Evolutionary conservation across 139 green algal species (phyloP), one percentile per base, ranked within the genome.

Genomic region (Medakamo hakoo): DNA sequence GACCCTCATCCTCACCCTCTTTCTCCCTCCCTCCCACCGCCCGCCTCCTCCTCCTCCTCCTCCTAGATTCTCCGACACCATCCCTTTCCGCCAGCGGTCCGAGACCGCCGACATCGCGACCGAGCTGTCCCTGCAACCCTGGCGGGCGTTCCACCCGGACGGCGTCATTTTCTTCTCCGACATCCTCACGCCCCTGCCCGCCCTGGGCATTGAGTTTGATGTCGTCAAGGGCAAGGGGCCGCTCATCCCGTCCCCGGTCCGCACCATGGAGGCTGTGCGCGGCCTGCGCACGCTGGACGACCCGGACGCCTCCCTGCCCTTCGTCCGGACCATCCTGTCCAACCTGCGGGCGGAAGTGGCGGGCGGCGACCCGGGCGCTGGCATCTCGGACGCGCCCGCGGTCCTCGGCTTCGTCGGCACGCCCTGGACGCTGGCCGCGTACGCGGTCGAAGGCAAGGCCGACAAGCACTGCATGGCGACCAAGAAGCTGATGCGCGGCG

Each of bases 121-220:
- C 25, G 89, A 91, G 80, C 76, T 99, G 25, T 95, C 86, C 4
- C 63, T 98, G 70, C 91, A 99, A 85, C 93, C 93, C 3, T 97
- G 82, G 82, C 67, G 80, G 20, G 84, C 91, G 1, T 99, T 97
- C 75, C 72, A 84, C 27, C 75, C 93, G 1, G 93, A 99, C 63
- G 93, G 87, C 55, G 92, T 99, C 59, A 97, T 99, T 77, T 94
- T 99, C 78, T 99, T 99, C 82, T 91, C 78, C 49, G 93, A 99
- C 76, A 99, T 99, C 65, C 80, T 99, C 24, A 99, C 93, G 3
- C 92, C 92, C 0, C 80, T 99, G 63, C 93, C 93, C 19, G 85
- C 89, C 2, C 62, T 99, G 55, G 93, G 93, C 64, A 87, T 99
- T 24, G 91, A 98, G 66, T 99, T 98, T 76, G 93, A 98, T 68